phyloP scores from a whole-genome alignment of 768 basidiomycete genomes.

The Arthromyces matolae region DNA sequence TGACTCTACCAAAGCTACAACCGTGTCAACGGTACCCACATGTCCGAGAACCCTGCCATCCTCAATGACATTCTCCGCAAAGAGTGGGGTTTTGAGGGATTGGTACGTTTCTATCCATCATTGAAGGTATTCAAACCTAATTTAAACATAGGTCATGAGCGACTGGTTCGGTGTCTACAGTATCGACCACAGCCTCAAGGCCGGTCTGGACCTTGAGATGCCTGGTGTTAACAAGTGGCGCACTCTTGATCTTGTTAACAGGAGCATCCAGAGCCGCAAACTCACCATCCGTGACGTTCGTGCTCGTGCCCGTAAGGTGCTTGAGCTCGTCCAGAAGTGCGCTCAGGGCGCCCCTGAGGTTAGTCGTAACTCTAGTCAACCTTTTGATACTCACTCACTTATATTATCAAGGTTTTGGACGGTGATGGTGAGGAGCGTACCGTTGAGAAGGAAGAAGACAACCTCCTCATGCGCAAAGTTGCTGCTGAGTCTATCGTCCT shows the following conservation, averaged over 20 bases:
- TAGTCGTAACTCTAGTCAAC: background rate
- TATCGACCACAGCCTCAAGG: slow-evolving; percentile 60
- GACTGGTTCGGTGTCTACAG: slow-evolving; percentile 83
- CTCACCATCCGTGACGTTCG: slow-evolving; percentile 62
- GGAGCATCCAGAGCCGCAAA: slow-evolving; percentile 59
- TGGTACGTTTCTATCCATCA: slow-evolving; percentile 28
- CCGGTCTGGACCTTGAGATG: slow-evolving; percentile 82
- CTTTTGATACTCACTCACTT: background rate
- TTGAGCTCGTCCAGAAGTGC: slow-evolving; percentile 68
- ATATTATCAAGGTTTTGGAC: slow-evolving; percentile 49
- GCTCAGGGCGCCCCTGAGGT: slow-evolving; percentile 66
- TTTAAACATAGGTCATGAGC: slow-evolving; percentile 55
- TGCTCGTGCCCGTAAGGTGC: slow-evolving; percentile 59
- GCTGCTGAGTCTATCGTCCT: slow-evolving; percentile 72
- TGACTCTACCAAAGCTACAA: slow-evolving; percentile 46
- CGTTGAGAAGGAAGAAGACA: slow-evolving; percentile 58
- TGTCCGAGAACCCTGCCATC: slow-evolving; percentile 59
- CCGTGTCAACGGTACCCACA: slow-evolving; percentile 73
- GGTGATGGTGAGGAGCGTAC: slow-evolving; percentile 68
- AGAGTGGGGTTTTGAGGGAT: slow-evolving; percentile 73
- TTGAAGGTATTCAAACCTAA: background rate
- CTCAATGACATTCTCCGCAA: slow-evolving; percentile 56
- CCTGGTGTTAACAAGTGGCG: slow-evolving; percentile 77
- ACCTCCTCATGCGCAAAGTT: slow-evolving; percentile 58
- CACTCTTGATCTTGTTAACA: slow-evolving; percentile 60